Evolutionary conservation across 257 asterid species (phyloP).

Genomic region (Orobanche coerulescens): DNA sequence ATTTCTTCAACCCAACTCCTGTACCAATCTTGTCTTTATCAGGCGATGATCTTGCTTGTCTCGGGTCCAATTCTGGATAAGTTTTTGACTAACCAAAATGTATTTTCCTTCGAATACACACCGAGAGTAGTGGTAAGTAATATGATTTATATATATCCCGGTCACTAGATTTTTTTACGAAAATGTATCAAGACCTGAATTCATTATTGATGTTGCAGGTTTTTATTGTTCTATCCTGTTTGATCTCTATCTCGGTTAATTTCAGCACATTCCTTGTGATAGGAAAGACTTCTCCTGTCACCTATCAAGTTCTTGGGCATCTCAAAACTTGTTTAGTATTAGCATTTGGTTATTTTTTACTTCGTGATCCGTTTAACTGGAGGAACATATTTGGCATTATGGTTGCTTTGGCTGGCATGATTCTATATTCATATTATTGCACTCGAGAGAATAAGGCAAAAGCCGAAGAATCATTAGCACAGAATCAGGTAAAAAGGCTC

Average conservation of each 20-base stretch:
- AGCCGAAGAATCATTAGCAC: constrained; percentile 35
- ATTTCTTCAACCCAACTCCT: constrained; percentile 84
- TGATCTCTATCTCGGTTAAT: constrained; percentile 66
- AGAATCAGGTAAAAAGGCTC: constrained; percentile 42
- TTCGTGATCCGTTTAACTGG: constrained; percentile 61
- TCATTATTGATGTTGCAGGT: constrained; percentile 36
- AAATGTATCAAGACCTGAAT: constrained; percentile 27
- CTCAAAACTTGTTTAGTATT: constrained; percentile 67
- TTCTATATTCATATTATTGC: constrained; percentile 59
- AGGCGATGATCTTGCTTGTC: constrained; percentile 65
- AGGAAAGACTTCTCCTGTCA: constrained; percentile 75
- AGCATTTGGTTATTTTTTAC: constrained; percentile 52
- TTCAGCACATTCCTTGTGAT: constrained; percentile 75
- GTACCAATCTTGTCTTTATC: constrained; percentile 80
- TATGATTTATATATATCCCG: constrained; percentile 4
- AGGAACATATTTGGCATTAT: constrained; percentile 57
- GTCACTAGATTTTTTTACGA: constrained; percentile 9
- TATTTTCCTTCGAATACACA: constrained; percentile 67
- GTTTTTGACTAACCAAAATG: constrained; percentile 64
- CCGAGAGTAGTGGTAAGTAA: constrained; percentile 60
- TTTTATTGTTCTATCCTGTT: constrained; percentile 58
- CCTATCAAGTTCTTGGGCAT: constrained; percentile 78
- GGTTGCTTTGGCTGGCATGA: constrained; percentile 58
- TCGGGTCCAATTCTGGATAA: constrained; percentile 79
- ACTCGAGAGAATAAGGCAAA: constrained; percentile 43